Conservation (phyloP, 2,329 filamentous ascomycete species). For the Parasarocladium wereldwijsianum region DNA sequence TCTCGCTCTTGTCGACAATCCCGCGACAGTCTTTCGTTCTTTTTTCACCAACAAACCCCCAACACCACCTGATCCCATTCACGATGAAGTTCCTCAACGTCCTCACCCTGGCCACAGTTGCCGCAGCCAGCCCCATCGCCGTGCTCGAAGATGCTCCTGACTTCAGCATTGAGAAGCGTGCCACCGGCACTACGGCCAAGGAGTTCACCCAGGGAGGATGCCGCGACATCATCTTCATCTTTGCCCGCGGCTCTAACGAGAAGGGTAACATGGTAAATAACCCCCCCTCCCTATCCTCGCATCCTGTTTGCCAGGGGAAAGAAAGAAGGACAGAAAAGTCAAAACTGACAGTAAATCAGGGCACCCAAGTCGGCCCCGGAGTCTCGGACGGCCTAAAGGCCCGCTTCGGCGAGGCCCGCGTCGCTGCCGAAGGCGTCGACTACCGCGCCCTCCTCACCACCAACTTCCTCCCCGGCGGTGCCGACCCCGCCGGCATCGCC, state of each 20-base stretch:
- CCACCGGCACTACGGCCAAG: too few relatives aligned
- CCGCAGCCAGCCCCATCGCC: conserved; percentile 3
- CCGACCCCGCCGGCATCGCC: conserved; percentile 15
- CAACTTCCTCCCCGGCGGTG: conserved; percentile 18
- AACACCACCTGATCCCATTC: too few relatives aligned
- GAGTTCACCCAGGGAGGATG: conserved; percentile 7
- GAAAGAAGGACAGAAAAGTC: too few relatives aligned
- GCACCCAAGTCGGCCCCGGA: conserved; percentile 10
- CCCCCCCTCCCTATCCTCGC: too few relatives aligned
- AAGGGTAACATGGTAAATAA: conserved; percentile 9
- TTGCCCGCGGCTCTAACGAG: conserved; percentile 12
- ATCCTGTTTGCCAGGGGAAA: too few relatives aligned
- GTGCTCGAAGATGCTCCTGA: too few relatives aligned
- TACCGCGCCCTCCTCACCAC: conserved; percentile 19
- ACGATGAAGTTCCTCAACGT: conserved; percentile 5
- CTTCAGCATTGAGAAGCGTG: too few relatives aligned
- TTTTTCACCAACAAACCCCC: too few relatives aligned
- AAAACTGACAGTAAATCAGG: too few relatives aligned
- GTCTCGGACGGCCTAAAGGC: conserved; percentile 8
- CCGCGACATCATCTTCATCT: conserved; percentile 11
- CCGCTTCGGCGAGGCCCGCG: conserved; percentile 8
- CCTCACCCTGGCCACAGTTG: conserved; percentile 3
- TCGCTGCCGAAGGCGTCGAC: conserved; percentile 15
- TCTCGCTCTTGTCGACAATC: too few relatives aligned
- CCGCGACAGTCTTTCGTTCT: too few relatives aligned